Evolutionary conservation across 768 basidiomycete genomes (phyloP), one percentile per base, ranked within the genome.

Genomic region (Phanerodontia chrysosporium): DNA sequence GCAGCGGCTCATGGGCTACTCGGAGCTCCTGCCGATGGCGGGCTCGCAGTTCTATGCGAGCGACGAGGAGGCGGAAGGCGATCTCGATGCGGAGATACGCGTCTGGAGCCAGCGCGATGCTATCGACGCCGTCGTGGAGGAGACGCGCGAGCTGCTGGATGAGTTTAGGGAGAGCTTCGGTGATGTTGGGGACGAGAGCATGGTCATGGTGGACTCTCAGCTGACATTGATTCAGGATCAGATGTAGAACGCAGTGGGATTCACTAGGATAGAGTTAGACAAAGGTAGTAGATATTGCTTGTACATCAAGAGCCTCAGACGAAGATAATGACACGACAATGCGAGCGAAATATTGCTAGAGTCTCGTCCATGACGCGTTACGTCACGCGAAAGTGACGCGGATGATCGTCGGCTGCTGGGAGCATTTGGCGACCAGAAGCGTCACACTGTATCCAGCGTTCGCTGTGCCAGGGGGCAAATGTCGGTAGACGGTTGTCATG

Each of bases 1-100:
- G 24, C 88, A 89, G 70, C 74, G 73, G 13, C 78, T 75, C 54
- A 78, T 89, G 78, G 87, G 88, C 1, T 90, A 89, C 68, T 75
- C 79, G 16, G 68, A 74, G 3, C 69, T 88, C 28, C 72, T 89
- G 8, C 84, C 85, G 12, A 61, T 81, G 46, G 77, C 77, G 9
- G 68, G 66, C 67, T 78, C 48, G 68, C 71, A 42, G 67, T 46
- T 65, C 71, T 59, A 72, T 66, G 65, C 60, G 24, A 64, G 64
- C 21, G 59, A 63, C 8, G 63, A 65, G 45, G 39, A 42, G 18
- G 32, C 32, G 7, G 65, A 64, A n/a, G 59, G 62, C 13, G 63
- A 64, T 44, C 35, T 59, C 16, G 72, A 71, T 59, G 59, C 62
- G 12, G 58, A 68, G 39, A 61, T 65, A 35, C 65, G 62, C 18